These are phyloP conservation scores for Calvatia gigantea DNA, from an alignment of 768 basidiomycete species.

Conservation along the genomic window DNA sequence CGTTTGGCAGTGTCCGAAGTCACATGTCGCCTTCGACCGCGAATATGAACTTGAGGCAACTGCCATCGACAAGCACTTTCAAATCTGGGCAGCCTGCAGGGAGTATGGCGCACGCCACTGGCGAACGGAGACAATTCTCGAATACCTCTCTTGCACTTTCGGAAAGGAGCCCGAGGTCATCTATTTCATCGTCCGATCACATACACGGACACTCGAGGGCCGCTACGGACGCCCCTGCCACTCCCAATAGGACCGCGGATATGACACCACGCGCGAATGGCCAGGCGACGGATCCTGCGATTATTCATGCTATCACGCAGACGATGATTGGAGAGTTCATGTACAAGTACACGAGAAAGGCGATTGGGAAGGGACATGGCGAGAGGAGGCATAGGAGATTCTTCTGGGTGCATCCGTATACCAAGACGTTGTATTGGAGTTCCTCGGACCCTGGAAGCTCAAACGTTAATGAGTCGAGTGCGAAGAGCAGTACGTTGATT, in stretches of 20 bases:
- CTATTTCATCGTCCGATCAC: slow-evolving; percentile 77
- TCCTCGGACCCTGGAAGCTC: slow-evolving; percentile 89
- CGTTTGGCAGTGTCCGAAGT: slow-evolving; percentile 36
- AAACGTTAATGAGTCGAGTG: slow-evolving; percentile 85
- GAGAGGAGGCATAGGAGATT: slow-evolving; percentile 89
- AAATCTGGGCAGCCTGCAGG: slow-evolving; percentile 63
- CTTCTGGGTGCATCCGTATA: slow-evolving; percentile 99
- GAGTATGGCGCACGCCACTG: slow-evolving; percentile 30
- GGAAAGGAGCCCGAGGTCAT: slow-evolving; percentile 69
- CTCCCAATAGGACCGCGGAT: slow-evolving; percentile 45
- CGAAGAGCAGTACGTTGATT: slow-evolving; percentile 85
- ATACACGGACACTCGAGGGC: slow-evolving; percentile 30
- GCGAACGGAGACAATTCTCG: slow-evolving; percentile 55
- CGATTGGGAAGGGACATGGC: slow-evolving; percentile 88
- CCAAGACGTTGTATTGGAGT: slow-evolving; percentile 97
- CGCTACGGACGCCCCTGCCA: slow-evolving; percentile 33
- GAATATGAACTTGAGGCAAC: slow-evolving; percentile 51
- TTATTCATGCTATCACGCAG: slow-evolving; percentile 98
- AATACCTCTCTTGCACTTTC: slow-evolving; percentile 63
- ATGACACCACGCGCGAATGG: slow-evolving; percentile 36
- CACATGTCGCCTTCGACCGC: slow-evolving; percentile 70
- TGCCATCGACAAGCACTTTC: slow-evolving; percentile 81
- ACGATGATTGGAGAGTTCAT: slow-evolving; percentile 99
- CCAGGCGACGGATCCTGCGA: slow-evolving; percentile 75
- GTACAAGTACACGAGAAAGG: slow-evolving; percentile 92